These are phyloP conservation scores for Phtheirospermum japonicum DNA, from an alignment of 257 asterid species.

Conservation along the genomic window DNA sequence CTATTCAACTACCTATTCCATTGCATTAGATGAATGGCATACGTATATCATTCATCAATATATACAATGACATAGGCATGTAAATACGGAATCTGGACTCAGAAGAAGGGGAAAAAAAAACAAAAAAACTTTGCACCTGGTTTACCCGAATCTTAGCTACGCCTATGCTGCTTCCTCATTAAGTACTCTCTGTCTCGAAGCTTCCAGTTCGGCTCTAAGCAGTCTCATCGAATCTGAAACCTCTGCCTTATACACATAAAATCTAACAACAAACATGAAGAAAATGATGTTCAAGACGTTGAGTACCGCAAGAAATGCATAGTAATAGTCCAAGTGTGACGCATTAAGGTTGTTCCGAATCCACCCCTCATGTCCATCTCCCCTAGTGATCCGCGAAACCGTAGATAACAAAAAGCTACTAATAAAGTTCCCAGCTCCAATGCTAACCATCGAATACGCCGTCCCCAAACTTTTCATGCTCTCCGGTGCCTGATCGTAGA, in stretches of 20 bases:
- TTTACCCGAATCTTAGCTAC: too few species aligned
- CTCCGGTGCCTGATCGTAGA: slow-evolving; percentile 89
- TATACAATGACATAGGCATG: too few species aligned
- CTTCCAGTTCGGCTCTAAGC: slow-evolving; percentile 49
- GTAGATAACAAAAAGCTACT: slow-evolving; percentile 66
- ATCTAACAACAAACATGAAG: slow-evolving; percentile 48
- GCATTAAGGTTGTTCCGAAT: slow-evolving; percentile 67
- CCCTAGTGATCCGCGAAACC: slow-evolving; percentile 47
- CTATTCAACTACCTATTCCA: too few species aligned
- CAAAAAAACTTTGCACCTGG: too few species aligned
- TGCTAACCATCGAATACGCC: slow-evolving; percentile 55
- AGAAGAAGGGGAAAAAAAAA: too few species aligned
- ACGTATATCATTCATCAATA: too few species aligned
- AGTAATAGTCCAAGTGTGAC: slow-evolving; percentile 75
- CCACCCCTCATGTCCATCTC: slow-evolving; percentile 60
- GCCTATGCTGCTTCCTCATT: slow-evolving; percentile 21
- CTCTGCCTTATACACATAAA: slow-evolving; percentile 75
- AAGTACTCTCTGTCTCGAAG: slow-evolving; percentile 22
- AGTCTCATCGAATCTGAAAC: slow-evolving; percentile 66
- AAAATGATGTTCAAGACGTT: slow-evolving; percentile 50
- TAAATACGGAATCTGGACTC: too few species aligned
- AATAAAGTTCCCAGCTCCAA: slow-evolving; percentile 69
- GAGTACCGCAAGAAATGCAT: slow-evolving; percentile 52
- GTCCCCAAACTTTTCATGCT: slow-evolving; percentile 90
- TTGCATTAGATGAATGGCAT: too few species aligned